Percentiles rank a stretch among this genome's conserved stretches.
These are phyloP conservation scores for Euphorbia lathyris DNA, from an alignment of 345 rosid species.

Conservation along the genomic window DNA sequence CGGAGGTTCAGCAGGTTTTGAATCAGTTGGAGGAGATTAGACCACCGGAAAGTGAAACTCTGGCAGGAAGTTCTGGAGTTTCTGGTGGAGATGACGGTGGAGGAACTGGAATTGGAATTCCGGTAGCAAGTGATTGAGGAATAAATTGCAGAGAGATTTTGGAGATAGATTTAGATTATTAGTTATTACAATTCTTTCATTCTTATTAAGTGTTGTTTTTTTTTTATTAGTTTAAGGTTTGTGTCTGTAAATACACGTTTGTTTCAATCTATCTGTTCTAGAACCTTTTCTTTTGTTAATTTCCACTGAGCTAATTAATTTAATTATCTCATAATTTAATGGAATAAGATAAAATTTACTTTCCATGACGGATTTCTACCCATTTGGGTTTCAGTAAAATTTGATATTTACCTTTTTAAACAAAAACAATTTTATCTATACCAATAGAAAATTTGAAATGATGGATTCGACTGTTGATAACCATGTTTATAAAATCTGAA, in stretches of 20 bases:
- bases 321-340: not conserved
- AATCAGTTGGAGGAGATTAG: conserved; percentile 67
- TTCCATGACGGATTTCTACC: no score
- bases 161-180: conserved; percentile 1
- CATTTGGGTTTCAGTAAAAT: no score
- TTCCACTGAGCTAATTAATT: conserved; percentile 1
- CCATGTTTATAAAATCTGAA: no score
- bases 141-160: no score
- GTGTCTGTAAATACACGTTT: conserved; percentile 41
- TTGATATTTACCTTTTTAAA: no score
- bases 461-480: no score
- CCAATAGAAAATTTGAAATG: no score
- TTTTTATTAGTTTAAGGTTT: not conserved
- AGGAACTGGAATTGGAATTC: no score
- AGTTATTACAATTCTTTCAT: conserved; percentile 50
- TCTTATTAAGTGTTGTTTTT: conserved; percentile 21
- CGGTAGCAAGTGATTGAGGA: conserved; percentile 13
- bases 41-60: conserved; percentile 25
- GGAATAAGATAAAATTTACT: no score
- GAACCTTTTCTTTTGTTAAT: not conserved
- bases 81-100: conserved; percentile 12
- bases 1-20: conserved; percentile 65
- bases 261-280: conserved; percentile 7
- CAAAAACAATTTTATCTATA: no score
- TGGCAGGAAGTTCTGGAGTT: conserved; percentile 10